These are phyloP conservation scores for Acanthamoeba castellanii DNA, from an alignment of 208 protist genomes.

Conservation along the genomic window DNA sequence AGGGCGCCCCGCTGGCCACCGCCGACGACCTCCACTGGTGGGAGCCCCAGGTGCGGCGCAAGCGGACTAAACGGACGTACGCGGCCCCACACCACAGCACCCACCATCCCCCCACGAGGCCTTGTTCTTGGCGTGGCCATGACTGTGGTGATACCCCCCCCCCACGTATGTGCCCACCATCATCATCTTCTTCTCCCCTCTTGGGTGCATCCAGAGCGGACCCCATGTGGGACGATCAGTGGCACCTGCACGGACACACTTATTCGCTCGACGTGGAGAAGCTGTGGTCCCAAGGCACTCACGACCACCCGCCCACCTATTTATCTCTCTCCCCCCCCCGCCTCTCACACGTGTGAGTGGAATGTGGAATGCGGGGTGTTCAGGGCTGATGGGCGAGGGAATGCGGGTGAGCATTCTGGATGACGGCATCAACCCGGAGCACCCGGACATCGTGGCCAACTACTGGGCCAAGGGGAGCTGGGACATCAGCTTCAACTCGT, in stretches of 20 bases:
- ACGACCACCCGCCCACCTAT: too few relatives aligned
- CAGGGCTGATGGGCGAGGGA: conserved; percentile 28
- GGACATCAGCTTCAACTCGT: conserved; percentile 28
- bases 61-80: not conserved
- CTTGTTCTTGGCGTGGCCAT: too few relatives aligned
- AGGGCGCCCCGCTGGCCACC: not conserved
- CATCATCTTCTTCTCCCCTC: not conserved
- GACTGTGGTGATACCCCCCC: too few relatives aligned
- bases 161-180: not conserved
- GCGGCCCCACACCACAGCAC: too few relatives aligned
- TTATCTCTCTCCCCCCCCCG: too few relatives aligned
- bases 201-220: not conserved
- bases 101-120: too few relatives aligned
- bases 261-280: conserved; percentile 32
- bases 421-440: conserved; percentile 22
- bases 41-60: not conserved
- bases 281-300: conserved; percentile 27
- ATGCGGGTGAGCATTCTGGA: conserved; percentile 25
- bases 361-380: not conserved
- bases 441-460: conserved; percentile 33
- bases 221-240: conserved; percentile 30
- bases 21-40: not conserved
- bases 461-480: conserved; percentile 40
- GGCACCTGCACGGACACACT: conserved; percentile 28
- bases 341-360: not conserved